Evolutionary conservation across 768 basidiomycete species (phyloP), one percentile per base, ranked within the genome.

Genomic region (Mycena indigotica): DNA sequence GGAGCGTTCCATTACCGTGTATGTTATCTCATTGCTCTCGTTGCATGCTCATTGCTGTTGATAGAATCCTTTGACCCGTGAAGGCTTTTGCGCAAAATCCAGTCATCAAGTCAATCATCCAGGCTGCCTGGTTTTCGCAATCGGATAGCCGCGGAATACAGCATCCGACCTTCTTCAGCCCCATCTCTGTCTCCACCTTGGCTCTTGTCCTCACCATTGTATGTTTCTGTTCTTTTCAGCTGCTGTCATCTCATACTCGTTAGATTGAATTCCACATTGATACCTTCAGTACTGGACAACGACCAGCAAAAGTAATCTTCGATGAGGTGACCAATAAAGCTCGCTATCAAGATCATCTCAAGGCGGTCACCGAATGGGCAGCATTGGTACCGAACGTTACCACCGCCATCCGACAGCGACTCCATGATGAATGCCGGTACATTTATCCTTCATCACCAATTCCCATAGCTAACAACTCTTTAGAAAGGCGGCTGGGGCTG

Each of bases 221-320:
- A 19, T 5, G 41, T 44, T 44, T 21, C 23, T 19, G 49, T 53
- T 16, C 16, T 45, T 2, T 29, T 2, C 21, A 24, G 17, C 35
- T 17, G 2, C 21, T 38, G 12, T 29, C 29, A 3, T 16, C 21
- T 26, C 35, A 44, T 16, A 30, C 30, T 3, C 46, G 24, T 17
- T 49, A 63, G 62, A 54, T 59, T 38, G 57, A 60, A 28, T 61
- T 56, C 35, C 39, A 52, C 40, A 57, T 65, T 24, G 56, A 63
- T 6, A 48, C 50, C 28, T 63, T 53, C n/a, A 23, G n/a, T 15
- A 63, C 52, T 17, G 64, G 61, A 15, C 15, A 44, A 21, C 41
- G 50, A 1, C 52, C 44, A 17, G n/a, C 44, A n/a, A 25, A 46
- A 10, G 56, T 17, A 2, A 28, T 28, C 1, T 58, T 58, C 38